These are phyloP conservation scores for Acanthamoeba royreba DNA, from an alignment of 208 protist genomes.

Conservation along the genomic window DNA sequence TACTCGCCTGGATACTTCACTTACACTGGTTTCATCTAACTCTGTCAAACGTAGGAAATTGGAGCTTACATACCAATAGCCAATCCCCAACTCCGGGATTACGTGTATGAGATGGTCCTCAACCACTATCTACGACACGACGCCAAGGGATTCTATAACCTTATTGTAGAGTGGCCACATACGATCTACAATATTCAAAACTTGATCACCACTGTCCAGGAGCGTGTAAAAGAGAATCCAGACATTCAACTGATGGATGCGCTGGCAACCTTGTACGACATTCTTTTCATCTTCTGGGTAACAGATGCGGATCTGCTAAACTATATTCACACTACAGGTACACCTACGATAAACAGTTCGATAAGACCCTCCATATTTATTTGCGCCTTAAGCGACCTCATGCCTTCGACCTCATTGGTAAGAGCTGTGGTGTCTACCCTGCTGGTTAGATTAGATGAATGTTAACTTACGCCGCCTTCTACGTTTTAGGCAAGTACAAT, in stretches of 20 bases:
- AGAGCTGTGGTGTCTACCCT: too few relatives aligned
- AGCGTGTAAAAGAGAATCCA: constrained; percentile 8
- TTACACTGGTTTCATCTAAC: too few relatives aligned
- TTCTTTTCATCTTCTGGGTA: too few relatives aligned
- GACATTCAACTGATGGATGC: constrained; percentile 62
- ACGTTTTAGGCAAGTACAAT: constrained; percentile 51
- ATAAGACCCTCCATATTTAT: constrained; percentile 74
- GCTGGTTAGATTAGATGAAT: too few relatives aligned
- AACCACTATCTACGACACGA: constrained; percentile 46
- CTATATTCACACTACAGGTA: too few relatives aligned
- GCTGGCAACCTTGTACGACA: constrained; percentile 61
- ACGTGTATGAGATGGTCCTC: constrained; percentile 72
- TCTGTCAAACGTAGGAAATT: too few relatives aligned
- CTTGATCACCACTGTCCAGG: constrained; percentile 61
- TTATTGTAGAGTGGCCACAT: constrained; percentile 63
- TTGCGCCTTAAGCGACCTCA: constrained; percentile 60
- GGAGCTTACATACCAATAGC: constrained; percentile 72
- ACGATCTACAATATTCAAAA: constrained; percentile 72
- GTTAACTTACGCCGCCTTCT: too few relatives aligned
- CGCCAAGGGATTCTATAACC: not conserved
- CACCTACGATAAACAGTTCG: constrained; percentile 60
- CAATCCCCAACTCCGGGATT: constrained; percentile 57
- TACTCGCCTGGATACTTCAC: not conserved
- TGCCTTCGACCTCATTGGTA: constrained; percentile 75
- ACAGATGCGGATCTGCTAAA: too few relatives aligned